Conservation (phyloP, 176 grass and related monocot species). For the Aegilops bicornis region DNA sequence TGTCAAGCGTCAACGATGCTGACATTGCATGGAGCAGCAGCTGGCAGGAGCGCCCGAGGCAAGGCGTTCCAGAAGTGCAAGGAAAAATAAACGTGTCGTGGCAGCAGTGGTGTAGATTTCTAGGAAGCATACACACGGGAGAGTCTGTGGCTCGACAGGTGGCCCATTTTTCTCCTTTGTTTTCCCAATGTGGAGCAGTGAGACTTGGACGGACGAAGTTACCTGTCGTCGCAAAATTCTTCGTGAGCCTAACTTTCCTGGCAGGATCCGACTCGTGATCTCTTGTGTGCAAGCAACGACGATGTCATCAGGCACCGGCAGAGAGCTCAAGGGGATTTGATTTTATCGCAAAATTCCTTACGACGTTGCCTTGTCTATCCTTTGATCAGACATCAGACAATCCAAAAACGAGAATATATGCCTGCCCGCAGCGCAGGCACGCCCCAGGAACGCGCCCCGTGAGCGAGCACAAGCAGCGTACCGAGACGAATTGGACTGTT, state of each 20-base stretch:
- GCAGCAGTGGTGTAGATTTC: too few species aligned
- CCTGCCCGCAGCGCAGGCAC: neutral
- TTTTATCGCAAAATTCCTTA: neutral
- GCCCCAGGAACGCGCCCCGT: too few species aligned
- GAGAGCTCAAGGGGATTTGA: neutral
- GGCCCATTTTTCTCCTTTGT: neutral
- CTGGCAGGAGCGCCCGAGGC: neutral
- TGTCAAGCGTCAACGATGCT: neutral
- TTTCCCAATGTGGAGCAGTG: too few species aligned
- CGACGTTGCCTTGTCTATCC: slow-evolving; percentile 1
- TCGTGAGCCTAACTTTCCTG: slow-evolving; percentile 18
- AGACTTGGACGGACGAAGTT: neutral
- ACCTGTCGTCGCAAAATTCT: slow-evolving; percentile 9
- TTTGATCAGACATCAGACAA: neutral
- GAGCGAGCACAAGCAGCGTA: neutral
- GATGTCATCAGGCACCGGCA: neutral
- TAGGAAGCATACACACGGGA: neutral
- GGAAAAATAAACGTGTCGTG: too few species aligned
- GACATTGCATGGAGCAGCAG: slow-evolving; percentile 16
- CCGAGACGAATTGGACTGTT: neutral
- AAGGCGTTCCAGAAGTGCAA: neutral
- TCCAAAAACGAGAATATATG: neutral
- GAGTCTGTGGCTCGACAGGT: slow-evolving; percentile 11
- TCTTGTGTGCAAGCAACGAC: slow-evolving; percentile 1
- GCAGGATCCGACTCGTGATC: neutral